Conservation (phyloP, 257 asterid genomes). For the Linaria vulgaris region DNA sequence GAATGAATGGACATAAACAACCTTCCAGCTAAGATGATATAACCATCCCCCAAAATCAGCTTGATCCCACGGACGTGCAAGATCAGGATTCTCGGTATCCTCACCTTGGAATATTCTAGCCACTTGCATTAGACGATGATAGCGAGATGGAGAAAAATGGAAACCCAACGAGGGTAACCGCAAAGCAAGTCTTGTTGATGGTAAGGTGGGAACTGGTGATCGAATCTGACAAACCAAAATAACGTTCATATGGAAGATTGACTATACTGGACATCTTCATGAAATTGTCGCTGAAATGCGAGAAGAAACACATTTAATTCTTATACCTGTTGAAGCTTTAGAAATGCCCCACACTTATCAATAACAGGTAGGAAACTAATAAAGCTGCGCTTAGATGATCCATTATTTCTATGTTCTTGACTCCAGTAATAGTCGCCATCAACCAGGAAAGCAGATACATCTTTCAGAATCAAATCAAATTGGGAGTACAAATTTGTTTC, state of each 20-base stretch:
- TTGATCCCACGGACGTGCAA: constrained; percentile 78
- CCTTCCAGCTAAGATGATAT: constrained; percentile 80
- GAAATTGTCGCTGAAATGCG: constrained; percentile 6
- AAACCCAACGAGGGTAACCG: constrained; percentile 84
- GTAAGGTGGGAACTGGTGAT: constrained; percentile 66
- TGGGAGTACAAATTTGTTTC: constrained; percentile 83
- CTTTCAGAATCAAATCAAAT: constrained; percentile 83
- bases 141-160: constrained; percentile 96
- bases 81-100: constrained; percentile 41
- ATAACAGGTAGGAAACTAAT: constrained; percentile 73
- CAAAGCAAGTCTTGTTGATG: constrained; percentile 81
- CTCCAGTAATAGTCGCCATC: constrained; percentile 94
- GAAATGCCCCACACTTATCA: constrained; percentile 83
- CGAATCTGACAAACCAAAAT: constrained; percentile 63
- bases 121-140: constrained; percentile 93
- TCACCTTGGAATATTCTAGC: constrained; percentile 72
- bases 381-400: constrained; percentile 42
- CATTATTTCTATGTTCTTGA: constrained; percentile 38
- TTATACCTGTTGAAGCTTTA: constrained; percentile 96
- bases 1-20: constrained; percentile 25
- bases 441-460: constrained; percentile 92
- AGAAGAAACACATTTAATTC: constrained; percentile 12
- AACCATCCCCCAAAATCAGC: constrained; percentile 95
- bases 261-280: constrained; percentile 16
- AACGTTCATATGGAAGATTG: constrained; percentile 5